A percentile compares a stretch with the other conserved stretches of the same genome.
phyloP scores from a whole-genome alignment of 352 stramenopile genomes.

The Phytopythium delawarense region DNA sequence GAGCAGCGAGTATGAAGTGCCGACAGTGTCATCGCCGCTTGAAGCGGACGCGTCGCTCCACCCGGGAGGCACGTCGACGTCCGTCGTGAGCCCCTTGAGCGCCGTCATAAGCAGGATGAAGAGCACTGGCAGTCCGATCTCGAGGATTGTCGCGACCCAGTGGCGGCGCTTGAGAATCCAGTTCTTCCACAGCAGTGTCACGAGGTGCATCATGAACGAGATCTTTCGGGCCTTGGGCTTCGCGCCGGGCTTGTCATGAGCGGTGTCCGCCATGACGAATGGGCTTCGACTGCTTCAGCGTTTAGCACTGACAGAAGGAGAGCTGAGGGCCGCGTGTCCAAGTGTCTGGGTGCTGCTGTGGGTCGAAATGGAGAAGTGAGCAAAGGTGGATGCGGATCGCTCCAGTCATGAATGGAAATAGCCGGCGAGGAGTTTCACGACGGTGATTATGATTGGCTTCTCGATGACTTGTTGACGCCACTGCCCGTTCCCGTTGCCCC shows the following conservation, averaged over 20 bases:
- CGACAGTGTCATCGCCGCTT: constrained; percentile 5
- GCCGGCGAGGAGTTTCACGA: no score
- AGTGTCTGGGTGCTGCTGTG: neutral
- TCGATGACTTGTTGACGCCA: no score
- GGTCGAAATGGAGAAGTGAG: constrained; percentile 1
- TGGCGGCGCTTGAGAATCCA: constrained; percentile 72
- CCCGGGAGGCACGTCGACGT: constrained; percentile 54
- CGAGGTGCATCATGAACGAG: neutral
- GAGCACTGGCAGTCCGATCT: constrained; percentile 53
- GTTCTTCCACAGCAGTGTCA: constrained; percentile 68
- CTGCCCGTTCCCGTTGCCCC: no score
- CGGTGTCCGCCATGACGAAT: neutral
- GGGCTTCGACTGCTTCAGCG: no score
- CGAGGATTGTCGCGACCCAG: constrained; percentile 38
- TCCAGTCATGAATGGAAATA: no score
- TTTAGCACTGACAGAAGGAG: neutral
- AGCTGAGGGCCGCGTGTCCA: neutral
- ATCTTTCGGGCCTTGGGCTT: neutral
- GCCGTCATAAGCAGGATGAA: constrained; percentile 55
- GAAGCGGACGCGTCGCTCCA: constrained; percentile 34
- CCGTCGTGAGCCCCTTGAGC: constrained; percentile 28
- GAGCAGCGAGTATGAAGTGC: constrained; percentile 28
- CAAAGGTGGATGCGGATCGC: no score
- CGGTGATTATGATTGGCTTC: no score
- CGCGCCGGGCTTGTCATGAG: neutral